Percentiles rank a stretch among this genome's conserved stretches.
phyloP scores from a whole-genome alignment of 1,284 basidiomycete species.

The Marasmius tenuissimus region DNA sequence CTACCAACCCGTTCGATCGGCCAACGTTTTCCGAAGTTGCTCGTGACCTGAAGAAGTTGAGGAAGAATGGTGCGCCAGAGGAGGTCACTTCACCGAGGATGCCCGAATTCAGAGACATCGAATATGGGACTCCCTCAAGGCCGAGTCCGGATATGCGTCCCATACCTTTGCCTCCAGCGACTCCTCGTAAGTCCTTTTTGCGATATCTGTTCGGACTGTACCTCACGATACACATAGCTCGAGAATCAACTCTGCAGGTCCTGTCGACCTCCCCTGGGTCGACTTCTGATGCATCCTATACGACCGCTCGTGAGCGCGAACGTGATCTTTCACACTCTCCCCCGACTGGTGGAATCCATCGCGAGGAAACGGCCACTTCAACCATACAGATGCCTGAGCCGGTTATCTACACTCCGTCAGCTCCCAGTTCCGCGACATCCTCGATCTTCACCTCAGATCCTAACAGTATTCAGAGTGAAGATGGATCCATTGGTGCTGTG shows the following conservation, averaged over 20 bases:
- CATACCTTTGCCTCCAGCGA: slow-evolving; percentile 24
- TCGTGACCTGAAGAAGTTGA: slow-evolving; percentile 36
- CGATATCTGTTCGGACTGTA: background rate
- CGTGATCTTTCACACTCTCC: slow-evolving; percentile 1
- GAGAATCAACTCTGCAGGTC: background rate
- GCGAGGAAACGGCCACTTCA: slow-evolving; percentile 17
- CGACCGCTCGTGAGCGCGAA: background rate
- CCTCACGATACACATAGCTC: background rate
- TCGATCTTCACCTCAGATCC: slow-evolving; percentile 29
- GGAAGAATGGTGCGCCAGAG: slow-evolving; percentile 23
- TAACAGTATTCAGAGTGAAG: slow-evolving; percentile 22
- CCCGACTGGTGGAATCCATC: background rate
- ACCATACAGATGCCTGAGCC: slow-evolving; percentile 25
- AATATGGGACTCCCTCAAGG: slow-evolving; percentile 20
- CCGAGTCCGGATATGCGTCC: slow-evolving; percentile 38
- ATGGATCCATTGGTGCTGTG: slow-evolving; percentile 5
- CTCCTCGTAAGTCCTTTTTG: slow-evolving; percentile 7
- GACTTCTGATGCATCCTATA: background rate
- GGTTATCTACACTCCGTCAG: slow-evolving; percentile 30
- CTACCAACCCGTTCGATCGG: slow-evolving; percentile 39
- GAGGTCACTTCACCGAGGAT: slow-evolving; percentile 20
- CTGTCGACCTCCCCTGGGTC: background rate
- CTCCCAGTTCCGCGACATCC: slow-evolving; percentile 20
- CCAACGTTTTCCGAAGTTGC: slow-evolving; percentile 50
- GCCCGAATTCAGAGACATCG: slow-evolving; percentile 21